A percentile compares a stretch with the other conserved stretches of the same genome.
phyloP scores from a whole-genome alignment of 1,139 yeast species.

The Nakaseomyces delphensis region DNA sequence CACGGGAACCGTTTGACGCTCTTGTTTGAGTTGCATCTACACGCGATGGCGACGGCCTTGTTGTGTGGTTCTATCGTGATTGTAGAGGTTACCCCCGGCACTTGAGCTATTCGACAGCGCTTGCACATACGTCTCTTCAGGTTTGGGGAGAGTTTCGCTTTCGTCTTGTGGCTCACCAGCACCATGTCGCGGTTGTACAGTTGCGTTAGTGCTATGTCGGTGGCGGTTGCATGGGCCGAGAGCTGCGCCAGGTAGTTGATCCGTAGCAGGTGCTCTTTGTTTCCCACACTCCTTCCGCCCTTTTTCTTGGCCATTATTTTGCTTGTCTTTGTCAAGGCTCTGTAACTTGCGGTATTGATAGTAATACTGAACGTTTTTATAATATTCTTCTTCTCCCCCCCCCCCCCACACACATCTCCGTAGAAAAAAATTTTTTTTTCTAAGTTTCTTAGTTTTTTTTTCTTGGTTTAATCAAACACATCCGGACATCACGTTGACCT shows the following conservation, averaged over 20 bases:
- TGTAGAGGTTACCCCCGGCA: background rate
- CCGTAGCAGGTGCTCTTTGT: background rate
- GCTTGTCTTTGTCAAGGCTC: no score
- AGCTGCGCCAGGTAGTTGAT: constrained; percentile 1
- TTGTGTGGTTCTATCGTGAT: background rate
- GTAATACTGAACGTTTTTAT: no score
- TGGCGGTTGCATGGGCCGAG: background rate
- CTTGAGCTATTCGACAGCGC: background rate
- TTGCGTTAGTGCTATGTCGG: background rate
- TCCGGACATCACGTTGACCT: background rate
- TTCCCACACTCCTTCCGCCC: background rate
- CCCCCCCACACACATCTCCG: no score
- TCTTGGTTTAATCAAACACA: background rate
- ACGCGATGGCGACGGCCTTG: background rate
- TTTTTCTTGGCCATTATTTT: background rate
- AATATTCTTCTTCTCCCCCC: no score
- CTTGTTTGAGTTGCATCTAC: background rate
- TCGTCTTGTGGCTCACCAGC: constrained; percentile 2
- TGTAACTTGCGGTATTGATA: no score
- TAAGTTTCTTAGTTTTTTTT: no score
- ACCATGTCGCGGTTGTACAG: background rate
- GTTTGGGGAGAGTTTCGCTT: background rate
- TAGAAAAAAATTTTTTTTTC: no score
- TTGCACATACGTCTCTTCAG: constrained; percentile 1
- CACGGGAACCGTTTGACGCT: background rate